Conservation (phyloP, 2,329 filamentous ascomycete species). For the Trichoderma afroharzianum region DNA sequence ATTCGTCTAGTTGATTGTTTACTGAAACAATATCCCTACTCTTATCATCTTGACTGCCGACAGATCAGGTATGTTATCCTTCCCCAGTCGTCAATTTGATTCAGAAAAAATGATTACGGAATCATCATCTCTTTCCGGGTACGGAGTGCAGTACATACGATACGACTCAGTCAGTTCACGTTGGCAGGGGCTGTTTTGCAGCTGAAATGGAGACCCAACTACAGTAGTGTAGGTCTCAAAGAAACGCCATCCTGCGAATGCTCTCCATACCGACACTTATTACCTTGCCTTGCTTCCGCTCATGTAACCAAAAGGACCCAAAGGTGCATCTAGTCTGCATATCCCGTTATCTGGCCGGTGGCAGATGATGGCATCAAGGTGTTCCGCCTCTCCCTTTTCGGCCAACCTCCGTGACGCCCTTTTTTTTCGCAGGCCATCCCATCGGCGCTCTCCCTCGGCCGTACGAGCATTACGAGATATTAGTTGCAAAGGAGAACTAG, state of each 20-base stretch:
- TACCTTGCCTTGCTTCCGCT: neutral
- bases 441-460: neutral
- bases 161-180: neutral
- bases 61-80: neutral
- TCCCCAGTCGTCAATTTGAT: neutral
- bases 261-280: neutral
- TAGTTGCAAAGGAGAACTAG: neutral
- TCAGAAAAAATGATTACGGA: neutral
- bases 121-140: neutral
- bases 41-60: neutral
- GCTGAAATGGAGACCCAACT: neutral
- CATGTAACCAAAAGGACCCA: neutral
- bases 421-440: neutral
- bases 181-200: neutral
- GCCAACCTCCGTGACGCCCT: slow-evolving; percentile 1
- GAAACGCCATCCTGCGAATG: neutral
- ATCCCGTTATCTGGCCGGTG: neutral
- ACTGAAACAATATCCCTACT: neutral
- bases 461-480: neutral
- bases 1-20: neutral
- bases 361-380: neutral
- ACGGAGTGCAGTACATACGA: neutral
- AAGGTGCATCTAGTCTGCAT: neutral
- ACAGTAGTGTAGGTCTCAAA: neutral
- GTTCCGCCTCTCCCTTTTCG: slow-evolving; percentile 7